phyloP scores from a whole-genome alignment of 1,284 basidiomycete genomes.

The Athelia psychrophila region DNA sequence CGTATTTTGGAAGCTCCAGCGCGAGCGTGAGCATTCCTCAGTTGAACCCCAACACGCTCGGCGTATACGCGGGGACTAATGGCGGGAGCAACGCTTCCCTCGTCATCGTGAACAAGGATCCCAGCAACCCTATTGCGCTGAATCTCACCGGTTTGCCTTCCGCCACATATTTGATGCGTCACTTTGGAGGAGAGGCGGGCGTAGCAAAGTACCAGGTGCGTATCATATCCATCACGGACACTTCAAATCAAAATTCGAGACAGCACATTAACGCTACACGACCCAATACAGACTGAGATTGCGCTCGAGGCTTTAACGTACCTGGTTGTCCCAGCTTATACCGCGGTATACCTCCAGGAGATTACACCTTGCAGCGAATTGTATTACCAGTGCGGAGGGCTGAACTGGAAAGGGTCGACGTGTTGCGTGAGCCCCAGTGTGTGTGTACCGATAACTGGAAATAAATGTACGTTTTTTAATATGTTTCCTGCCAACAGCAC shows the following conservation, averaged over 20 bases:
- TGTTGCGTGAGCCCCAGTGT: no score
- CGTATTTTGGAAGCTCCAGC: conserved; percentile 38
- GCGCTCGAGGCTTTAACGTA: conserved; percentile 31
- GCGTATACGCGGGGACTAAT: conserved; percentile 42
- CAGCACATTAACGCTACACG: no score
- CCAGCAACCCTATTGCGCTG: conserved; percentile 33
- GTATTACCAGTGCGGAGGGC: no score
- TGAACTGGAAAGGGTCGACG: no score
- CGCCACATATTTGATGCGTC: conserved; percentile 45
- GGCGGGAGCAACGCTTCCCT: conserved; percentile 34
- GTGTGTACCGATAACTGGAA: no score
- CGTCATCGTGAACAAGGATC: conserved; percentile 50
- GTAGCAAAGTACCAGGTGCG: conserved; percentile 49
- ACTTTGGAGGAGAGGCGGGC: conserved; percentile 49
- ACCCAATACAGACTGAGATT: conserved; percentile 36
- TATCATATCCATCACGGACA: not conserved
- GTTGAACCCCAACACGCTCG: conserved; percentile 35
- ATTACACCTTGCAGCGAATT: no score
- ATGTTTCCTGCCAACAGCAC: no score
- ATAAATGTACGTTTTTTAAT: no score
- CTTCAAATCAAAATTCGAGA: no score
- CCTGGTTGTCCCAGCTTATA: conserved; percentile 44
- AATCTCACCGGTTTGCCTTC: conserved; percentile 38
- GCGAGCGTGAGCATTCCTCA: conserved; percentile 40
- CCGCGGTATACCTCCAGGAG: conserved; percentile 39